Evolutionary conservation across 192 early-diverging fungal species (phyloP).

Genomic region (Entomortierella parvispora): DNA sequence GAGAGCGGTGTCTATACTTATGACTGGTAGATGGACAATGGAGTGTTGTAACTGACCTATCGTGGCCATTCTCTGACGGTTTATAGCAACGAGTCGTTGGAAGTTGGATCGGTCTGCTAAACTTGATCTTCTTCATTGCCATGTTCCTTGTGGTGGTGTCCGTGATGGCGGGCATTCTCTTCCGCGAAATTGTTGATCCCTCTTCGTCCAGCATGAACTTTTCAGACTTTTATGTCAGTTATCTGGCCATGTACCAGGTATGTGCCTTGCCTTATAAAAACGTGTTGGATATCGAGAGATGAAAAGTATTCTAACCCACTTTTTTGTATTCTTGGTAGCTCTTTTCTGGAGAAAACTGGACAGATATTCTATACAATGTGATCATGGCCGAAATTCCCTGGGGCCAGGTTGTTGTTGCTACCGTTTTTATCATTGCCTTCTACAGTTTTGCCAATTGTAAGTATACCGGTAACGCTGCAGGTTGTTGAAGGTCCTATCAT

Average conservation of each 20-base stretch:
- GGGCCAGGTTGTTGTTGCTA: slow-evolving; percentile 51
- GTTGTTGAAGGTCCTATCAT: too few species aligned
- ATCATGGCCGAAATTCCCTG: slow-evolving; percentile 49
- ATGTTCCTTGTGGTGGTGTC: slow-evolving; percentile 62
- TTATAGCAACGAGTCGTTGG: slow-evolving; percentile 62
- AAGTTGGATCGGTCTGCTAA: slow-evolving; percentile 66
- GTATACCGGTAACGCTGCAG: too few species aligned
- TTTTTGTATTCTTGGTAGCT: slow-evolving; percentile 43
- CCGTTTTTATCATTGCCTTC: slow-evolving; percentile 61
- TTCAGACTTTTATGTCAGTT: slow-evolving; percentile 64
- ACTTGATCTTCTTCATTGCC: slow-evolving; percentile 66
- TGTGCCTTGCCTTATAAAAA: not conserved
- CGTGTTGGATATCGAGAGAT: too few species aligned
- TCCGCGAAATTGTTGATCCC: slow-evolving; percentile 20
- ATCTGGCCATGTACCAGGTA: slow-evolving; percentile 65
- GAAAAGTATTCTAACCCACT: not conserved
- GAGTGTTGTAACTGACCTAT: not conserved
- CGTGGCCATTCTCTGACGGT: not conserved
- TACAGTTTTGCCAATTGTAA: slow-evolving; percentile 70
- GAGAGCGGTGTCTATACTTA: not conserved
- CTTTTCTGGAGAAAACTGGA: slow-evolving; percentile 73
- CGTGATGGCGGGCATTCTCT: slow-evolving; percentile 55
- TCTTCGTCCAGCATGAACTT: slow-evolving; percentile 19
- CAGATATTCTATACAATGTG: slow-evolving; percentile 61
- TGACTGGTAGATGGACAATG: not conserved